phyloP scores from a whole-genome alignment of 768 basidiomycete genomes.

The Mycena venus region DNA sequence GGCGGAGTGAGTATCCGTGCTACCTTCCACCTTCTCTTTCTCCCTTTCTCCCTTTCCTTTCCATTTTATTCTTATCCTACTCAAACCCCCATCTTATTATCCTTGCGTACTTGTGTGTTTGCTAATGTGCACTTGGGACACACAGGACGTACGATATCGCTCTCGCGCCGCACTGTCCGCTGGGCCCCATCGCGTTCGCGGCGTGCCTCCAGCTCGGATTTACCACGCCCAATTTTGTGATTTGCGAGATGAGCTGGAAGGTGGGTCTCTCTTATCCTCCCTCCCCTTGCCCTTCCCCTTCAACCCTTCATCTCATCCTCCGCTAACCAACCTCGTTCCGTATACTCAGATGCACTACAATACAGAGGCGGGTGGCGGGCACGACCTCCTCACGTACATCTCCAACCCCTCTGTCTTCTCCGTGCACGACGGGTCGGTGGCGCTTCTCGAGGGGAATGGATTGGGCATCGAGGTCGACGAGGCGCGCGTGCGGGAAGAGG shows the following conservation, averaged over 20 bases:
- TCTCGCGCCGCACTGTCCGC: conserved; percentile 79
- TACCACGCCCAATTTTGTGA: conserved; percentile 60
- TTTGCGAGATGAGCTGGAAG: conserved; percentile 71
- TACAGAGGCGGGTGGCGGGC: conserved; percentile 56
- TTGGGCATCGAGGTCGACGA: conserved; percentile 77
- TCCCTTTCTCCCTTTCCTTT: too few species aligned
- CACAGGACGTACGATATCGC: conserved; percentile 78
- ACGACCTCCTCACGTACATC: conserved; percentile 75
- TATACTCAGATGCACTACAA: conserved; percentile 73
- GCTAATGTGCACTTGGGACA: conserved; percentile 54
- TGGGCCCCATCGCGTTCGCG: conserved; percentile 80
- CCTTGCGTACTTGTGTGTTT: too few species aligned
- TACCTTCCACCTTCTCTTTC: too few species aligned
- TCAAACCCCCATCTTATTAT: too few species aligned
- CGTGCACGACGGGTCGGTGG: conserved; percentile 66
- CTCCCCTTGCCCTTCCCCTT: too few species aligned
- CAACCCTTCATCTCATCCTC: background rate
- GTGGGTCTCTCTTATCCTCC: conserved; percentile 40
- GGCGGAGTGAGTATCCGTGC: conserved; percentile 53
- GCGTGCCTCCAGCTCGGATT: conserved; percentile 77
- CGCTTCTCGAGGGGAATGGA: conserved; percentile 64
- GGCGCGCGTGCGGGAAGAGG: conserved; percentile 53
- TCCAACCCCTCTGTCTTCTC: conserved; percentile 64
- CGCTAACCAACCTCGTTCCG: background rate
- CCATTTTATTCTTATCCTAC: too few species aligned